Evolutionary conservation across 257 asterid genomes (phyloP), one percentile per base, ranked within the genome.

Genomic region (Solanum etuberosum): DNA sequence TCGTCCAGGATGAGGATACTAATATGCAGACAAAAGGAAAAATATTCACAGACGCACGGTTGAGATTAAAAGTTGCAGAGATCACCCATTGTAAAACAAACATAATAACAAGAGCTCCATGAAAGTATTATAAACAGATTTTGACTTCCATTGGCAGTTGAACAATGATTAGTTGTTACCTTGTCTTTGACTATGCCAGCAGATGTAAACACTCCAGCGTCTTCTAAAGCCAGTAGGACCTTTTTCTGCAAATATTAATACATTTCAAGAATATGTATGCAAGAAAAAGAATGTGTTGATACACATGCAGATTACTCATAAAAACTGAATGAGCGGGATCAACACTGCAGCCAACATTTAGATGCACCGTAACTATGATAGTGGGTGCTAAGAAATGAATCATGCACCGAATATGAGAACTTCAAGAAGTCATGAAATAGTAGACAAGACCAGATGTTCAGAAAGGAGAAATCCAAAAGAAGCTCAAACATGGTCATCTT

Each of bases 101-200:
- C 84, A 43, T 48, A 43, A 46, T 15, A 16, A 78, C 65, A 43
- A 27, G 63, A 43, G 51, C 27, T 78, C 40, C 84, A 78, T 27
- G 27, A 27, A 78, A 31, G 65, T 43, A 43, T 14, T 27, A 43
- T 27, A 78, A 78, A 27, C 21, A 10, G 65, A 78, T 78, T 78
- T 43, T 3, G 16, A 78, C 40, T 78, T 78, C 84, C 40, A 3
- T 14, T 2, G 27, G 38, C 29, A 5, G 25, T 43, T 43, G 59
- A 78, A 43, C 63, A 78, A 78, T 78, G 40, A 27, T 27, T 15
- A 78, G 84, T 13, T 78, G 65, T 43, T 93, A 95, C 99, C 98
- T 97, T 97, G 88, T 97, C 99, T 92, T 91, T 97, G 85, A 94
- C 94, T 89, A 97, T 89, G 91, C 99, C 99, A 87, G 98, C 97